These are phyloP conservation scores for Aureobasidium sp. DNA, from an alignment of 2,329 filamentous ascomycete species.

Conservation along the genomic window DNA sequence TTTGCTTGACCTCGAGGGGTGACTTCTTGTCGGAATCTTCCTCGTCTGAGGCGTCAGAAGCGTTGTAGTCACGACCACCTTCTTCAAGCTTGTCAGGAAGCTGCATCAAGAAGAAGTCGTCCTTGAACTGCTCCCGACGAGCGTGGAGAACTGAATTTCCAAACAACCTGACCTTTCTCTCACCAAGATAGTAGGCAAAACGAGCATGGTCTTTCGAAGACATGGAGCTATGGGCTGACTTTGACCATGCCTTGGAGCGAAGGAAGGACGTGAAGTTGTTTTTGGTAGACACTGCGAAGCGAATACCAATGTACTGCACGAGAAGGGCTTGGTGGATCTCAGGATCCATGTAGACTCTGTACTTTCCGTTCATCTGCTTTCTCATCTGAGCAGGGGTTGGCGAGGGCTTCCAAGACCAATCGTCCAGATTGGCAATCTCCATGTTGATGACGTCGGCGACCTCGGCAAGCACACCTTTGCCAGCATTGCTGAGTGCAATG, in stretches of 20 bases:
- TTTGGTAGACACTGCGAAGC: constrained; percentile 45
- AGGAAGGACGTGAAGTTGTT: constrained; percentile 33
- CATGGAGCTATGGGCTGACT: constrained; percentile 27
- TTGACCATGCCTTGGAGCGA: constrained; percentile 37
- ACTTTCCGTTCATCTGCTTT: constrained; percentile 50
- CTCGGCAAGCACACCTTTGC: constrained; percentile 45
- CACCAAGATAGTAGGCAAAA: constrained; percentile 39
- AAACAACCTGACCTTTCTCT: constrained; percentile 3
- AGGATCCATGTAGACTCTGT: constrained; percentile 53
- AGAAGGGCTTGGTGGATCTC: constrained; percentile 52
- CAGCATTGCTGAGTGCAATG: constrained; percentile 42
- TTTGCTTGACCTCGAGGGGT: constrained; percentile 47
- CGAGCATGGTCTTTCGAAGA: constrained; percentile 35
- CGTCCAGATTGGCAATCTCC: constrained; percentile 44
- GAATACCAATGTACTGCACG: constrained; percentile 48
- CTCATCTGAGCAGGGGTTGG: constrained; percentile 45
- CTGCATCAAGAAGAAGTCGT: constrained; percentile 51
- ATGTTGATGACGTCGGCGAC: constrained; percentile 53
- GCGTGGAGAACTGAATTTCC: constrained; percentile 21
- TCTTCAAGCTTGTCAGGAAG: constrained; percentile 39
- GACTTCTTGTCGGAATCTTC: constrained; percentile 31
- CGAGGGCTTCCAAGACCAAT: constrained; percentile 45
- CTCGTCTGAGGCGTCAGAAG: constrained; percentile 31
- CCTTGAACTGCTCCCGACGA: constrained; percentile 33
- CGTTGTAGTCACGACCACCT: constrained; percentile 31